Evolutionary conservation across 2,329 filamentous ascomycete species (phyloP), one percentile per base, ranked within the genome.

Genomic region (Talaromyces sp.): DNA sequence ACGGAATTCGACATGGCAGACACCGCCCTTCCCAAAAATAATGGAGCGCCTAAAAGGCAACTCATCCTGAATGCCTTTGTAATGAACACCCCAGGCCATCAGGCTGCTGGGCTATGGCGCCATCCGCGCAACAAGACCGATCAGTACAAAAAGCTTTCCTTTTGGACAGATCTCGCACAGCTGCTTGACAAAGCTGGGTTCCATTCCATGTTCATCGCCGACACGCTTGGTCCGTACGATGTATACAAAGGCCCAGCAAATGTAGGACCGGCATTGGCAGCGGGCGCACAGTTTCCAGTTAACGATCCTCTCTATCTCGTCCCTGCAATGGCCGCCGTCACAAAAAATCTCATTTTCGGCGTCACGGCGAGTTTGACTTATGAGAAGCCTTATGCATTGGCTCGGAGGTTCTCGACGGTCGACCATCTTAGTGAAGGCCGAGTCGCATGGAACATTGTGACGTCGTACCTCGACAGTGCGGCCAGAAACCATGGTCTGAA

Each of bases 301-400:
- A 78, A 76, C 19, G 77, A 79, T 58, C 74, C 76, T 0, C 69
- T 76, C 6, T 75, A 74, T 62, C 70, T 72, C 28, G 72, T 82
- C 9, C 72, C 80, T 1, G 79, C 80, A 1, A 77, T 82, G 76
- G 79, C 80, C 5, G 73, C 79, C 7, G 76, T 74, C 2, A 81
- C 81, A 0, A 75, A 80, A 62, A 77, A 75, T 44, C 71, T 83
- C 59, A 74, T 80, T 0, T 80, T 85, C 3, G 82, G 80, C 0
- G 80, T 82, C 0, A 85, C 82, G 0, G 82, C 82, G 0, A 82
- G 80, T 0, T 83, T 81, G 0, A 85, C 82, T 0, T 84, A 83
- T 58, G 82, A 85, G 22, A 75, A 81, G 58, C 81, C 82, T 4
- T 84, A 83, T 53, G 81, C 83, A 56, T 76, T 84, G 8, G 82